Percentiles rank a stretch among this genome's conserved stretches.
phyloP scores from a whole-genome alignment of 129 eudicot genomes.

The Centaurea solstitialis region DNA sequence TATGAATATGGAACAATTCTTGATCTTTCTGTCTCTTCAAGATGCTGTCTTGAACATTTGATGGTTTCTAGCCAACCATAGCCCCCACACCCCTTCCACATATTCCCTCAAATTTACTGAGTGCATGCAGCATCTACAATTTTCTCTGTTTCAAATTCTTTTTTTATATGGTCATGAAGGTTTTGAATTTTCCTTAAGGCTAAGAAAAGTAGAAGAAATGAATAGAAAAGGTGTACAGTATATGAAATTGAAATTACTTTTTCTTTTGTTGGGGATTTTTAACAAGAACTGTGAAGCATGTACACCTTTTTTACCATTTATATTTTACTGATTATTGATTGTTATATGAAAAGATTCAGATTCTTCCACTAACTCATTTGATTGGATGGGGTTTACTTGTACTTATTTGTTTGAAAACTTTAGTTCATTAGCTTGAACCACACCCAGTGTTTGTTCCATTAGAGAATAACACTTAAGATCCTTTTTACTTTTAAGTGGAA shows the following conservation, averaged over 20 bases:
- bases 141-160: neutral
- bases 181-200: too few relatives aligned
- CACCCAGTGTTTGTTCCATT: conserved; percentile 15
- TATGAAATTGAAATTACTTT: neutral
- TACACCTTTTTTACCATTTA: neutral
- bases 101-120: conserved; percentile 15
- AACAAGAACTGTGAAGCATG: neutral
- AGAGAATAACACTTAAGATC: too few relatives aligned
- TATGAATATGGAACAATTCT: conserved; percentile 9
- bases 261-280: neutral
- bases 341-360: conserved; percentile 12
- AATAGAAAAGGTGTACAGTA: too few relatives aligned
- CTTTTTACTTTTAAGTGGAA: too few relatives aligned
- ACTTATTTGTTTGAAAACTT: conserved; percentile 18
- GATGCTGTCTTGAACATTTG: conserved; percentile 21
- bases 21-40: conserved; percentile 18
- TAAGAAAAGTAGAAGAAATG: too few relatives aligned
- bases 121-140: conserved; percentile 3
- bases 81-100: neutral
- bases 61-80: conserved; percentile 26
- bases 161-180: neutral
- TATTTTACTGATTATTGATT: conserved; percentile 20
- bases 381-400: conserved; percentile 26
- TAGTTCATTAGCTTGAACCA: conserved; percentile 19
- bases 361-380: conserved; percentile 28